phyloP scores from a whole-genome alignment of 2,329 filamentous ascomycete genomes.

The Tolypocladium guangdongense region DNA sequence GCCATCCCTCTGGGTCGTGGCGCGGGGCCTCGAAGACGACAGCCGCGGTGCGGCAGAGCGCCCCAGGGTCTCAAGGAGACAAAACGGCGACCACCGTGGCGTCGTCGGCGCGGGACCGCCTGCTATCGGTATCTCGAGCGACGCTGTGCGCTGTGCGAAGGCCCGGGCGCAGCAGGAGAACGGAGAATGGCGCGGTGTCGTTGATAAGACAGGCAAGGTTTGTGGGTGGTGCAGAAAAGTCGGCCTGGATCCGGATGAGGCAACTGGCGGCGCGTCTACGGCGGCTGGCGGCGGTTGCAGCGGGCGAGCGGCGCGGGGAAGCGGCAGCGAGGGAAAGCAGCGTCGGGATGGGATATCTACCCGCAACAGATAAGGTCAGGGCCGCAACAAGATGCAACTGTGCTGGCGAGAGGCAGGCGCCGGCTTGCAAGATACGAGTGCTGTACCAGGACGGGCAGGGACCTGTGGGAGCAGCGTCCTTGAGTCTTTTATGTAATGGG shows the following conservation, averaged over 20 bases:
- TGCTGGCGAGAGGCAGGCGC: neutral
- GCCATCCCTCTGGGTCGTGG: slow-evolving; percentile 43
- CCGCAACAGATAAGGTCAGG: slow-evolving; percentile 15
- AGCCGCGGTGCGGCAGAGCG: slow-evolving; percentile 25
- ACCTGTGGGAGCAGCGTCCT: slow-evolving; percentile 15
- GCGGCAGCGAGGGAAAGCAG: neutral
- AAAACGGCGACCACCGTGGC: slow-evolving; percentile 23
- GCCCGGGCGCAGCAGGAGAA: neutral
- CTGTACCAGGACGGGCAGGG: slow-evolving; percentile 15
- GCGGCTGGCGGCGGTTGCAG: slow-evolving; percentile 8
- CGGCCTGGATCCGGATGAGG: slow-evolving; percentile 6
- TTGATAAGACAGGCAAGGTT: slow-evolving; percentile 1
- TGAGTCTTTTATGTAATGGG: slow-evolving; percentile 29
- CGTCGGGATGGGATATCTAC: slow-evolving; percentile 10
- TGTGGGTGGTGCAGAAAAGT: slow-evolving; percentile 14
- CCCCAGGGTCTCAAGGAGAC: slow-evolving; percentile 17
- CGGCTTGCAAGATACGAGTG: slow-evolving; percentile 13
- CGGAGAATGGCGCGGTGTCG: neutral
- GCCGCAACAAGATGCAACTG: neutral
- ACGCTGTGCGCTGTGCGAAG: neutral
- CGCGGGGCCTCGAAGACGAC: slow-evolving; percentile 19
- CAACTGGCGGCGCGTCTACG: slow-evolving; percentile 12
- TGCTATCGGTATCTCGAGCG: slow-evolving; percentile 5
- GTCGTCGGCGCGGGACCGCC: slow-evolving; percentile 17
- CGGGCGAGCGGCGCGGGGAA: neutral